These are phyloP conservation scores for Simmondsia chinensis DNA, from an alignment of 148 eudicot species.

Conservation along the genomic window DNA sequence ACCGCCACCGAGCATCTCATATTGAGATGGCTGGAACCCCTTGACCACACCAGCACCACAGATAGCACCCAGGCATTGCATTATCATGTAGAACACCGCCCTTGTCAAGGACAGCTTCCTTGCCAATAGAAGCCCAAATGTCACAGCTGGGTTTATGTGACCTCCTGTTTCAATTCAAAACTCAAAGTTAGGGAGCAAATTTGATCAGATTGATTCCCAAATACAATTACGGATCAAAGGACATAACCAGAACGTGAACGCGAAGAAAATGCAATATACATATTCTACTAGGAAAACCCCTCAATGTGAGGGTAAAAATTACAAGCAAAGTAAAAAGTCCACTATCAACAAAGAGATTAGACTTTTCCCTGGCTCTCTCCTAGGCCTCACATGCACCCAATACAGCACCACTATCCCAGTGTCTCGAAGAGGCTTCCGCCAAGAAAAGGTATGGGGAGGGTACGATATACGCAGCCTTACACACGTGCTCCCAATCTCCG, in stretches of 20 bases:
- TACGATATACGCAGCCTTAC: too few relatives aligned
- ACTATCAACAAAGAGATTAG: neutral
- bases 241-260: too few relatives aligned
- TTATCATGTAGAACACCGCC: constrained; percentile 36
- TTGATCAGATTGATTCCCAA: too few relatives aligned
- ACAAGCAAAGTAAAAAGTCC: neutral
- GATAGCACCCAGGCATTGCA: constrained; percentile 40
- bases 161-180: constrained; percentile 15
- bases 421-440: too few relatives aligned
- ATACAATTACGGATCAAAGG: too few relatives aligned
- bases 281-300: neutral
- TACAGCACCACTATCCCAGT: too few relatives aligned
- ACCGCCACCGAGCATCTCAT: constrained; percentile 31
- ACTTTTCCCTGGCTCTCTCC: too few relatives aligned
- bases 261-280: too few relatives aligned
- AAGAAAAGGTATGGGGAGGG: too few relatives aligned
- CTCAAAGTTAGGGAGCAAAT: neutral
- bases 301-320: too few relatives aligned
- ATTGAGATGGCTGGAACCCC: constrained; percentile 26
- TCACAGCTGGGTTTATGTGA: constrained; percentile 38
- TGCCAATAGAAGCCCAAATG: constrained; percentile 41
- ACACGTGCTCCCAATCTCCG: too few relatives aligned
- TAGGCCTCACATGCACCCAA: too few relatives aligned
- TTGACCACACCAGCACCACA: constrained; percentile 45
- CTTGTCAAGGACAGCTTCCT: constrained; percentile 41